A percentile compares a stretch with the other conserved stretches of the same genome.
Evolutionary conservation across 2,329 filamentous ascomycete species (phyloP).

Genomic region (Colletotrichum aenigma): DNA sequence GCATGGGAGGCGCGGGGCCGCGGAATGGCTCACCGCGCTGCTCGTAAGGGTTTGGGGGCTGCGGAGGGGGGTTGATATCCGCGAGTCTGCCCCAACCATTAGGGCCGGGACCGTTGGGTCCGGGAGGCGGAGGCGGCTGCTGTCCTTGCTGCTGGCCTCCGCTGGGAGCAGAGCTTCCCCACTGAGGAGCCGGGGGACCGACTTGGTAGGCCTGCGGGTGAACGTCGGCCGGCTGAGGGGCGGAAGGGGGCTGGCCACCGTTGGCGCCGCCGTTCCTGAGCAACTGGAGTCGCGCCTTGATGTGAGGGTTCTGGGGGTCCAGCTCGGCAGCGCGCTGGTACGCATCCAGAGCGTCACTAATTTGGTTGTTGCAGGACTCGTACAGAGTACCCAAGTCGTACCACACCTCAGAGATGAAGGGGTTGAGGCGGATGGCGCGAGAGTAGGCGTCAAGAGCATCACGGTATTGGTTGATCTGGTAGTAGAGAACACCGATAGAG

Average conservation of each 20-base stretch:
- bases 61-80: slow-evolving; percentile 77
- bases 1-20: slow-evolving; percentile 68
- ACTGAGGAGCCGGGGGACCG: slow-evolving; percentile 85
- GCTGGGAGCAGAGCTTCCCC: slow-evolving; percentile 78
- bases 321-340: slow-evolving; percentile 94
- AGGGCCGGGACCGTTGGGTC: slow-evolving; percentile 60
- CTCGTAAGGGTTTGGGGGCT: slow-evolving; percentile 83
- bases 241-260: slow-evolving; percentile 73
- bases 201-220: slow-evolving; percentile 94
- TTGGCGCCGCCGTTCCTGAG: slow-evolving; percentile 81
- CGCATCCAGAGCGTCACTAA: slow-evolving; percentile 92
- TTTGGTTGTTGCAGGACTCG: slow-evolving; percentile 99
- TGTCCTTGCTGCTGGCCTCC: slow-evolving; percentile 39
- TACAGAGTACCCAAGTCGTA: slow-evolving; percentile 98
- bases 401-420: slow-evolving; percentile 99
- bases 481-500: slow-evolving; percentile 97
- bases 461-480: slow-evolving; percentile 99
- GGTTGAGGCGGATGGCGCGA: slow-evolving; percentile 92
- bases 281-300: slow-evolving; percentile 91
- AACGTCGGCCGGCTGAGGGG: slow-evolving; percentile 93
- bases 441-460: slow-evolving; percentile 98
- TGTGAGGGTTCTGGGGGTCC: slow-evolving; percentile 91
- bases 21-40: slow-evolving; percentile 72
- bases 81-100: slow-evolving; percentile 71
- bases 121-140: slow-evolving; percentile 56